These are phyloP conservation scores for Stemphylium vesicarium DNA, from an alignment of 2,329 filamentous ascomycete genomes.

Conservation along the genomic window DNA sequence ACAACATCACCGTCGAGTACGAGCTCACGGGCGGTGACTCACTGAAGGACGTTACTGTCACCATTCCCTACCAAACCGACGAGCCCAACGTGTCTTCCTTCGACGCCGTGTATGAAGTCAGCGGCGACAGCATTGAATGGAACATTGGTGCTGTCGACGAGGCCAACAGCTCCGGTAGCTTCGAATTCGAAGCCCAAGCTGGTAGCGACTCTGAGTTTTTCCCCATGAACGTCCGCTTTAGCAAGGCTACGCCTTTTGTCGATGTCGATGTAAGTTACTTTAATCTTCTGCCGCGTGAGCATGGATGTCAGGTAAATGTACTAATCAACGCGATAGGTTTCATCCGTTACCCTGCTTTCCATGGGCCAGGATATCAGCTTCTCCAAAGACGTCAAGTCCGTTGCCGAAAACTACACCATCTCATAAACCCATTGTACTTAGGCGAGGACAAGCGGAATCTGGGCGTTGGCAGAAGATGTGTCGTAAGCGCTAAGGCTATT, in stretches of 20 bases:
- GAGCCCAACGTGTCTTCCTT: slow-evolving; percentile 92
- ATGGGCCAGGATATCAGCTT: slow-evolving; percentile 81
- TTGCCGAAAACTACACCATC: slow-evolving; percentile 77
- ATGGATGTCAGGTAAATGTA: background rate
- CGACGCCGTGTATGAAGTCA: slow-evolving; percentile 92
- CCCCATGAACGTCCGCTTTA: slow-evolving; percentile 92
- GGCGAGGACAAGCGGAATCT: background rate
- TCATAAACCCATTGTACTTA: slow-evolving; percentile 59
- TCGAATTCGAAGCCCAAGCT: slow-evolving; percentile 93
- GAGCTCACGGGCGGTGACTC: slow-evolving; percentile 82
- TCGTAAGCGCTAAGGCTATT: no score
- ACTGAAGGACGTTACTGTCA: slow-evolving; percentile 83
- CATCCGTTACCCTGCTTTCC: slow-evolving; percentile 72
- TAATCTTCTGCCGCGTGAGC: no score
- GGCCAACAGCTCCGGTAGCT: slow-evolving; percentile 81
- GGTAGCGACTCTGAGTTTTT: slow-evolving; percentile 94
- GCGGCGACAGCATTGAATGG: slow-evolving; percentile 93
- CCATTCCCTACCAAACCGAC: slow-evolving; percentile 82
- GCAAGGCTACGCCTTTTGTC: slow-evolving; percentile 83
- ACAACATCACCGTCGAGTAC: slow-evolving; percentile 93
- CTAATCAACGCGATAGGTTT: slow-evolving; percentile 60
- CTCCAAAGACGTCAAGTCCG: slow-evolving; percentile 79
- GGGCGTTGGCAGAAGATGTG: background rate
- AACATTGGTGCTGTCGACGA: slow-evolving; percentile 85
- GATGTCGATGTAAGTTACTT: slow-evolving; percentile 83